Conservation (phyloP, 805 yeast genomes). For the Candida ficus region DNA sequence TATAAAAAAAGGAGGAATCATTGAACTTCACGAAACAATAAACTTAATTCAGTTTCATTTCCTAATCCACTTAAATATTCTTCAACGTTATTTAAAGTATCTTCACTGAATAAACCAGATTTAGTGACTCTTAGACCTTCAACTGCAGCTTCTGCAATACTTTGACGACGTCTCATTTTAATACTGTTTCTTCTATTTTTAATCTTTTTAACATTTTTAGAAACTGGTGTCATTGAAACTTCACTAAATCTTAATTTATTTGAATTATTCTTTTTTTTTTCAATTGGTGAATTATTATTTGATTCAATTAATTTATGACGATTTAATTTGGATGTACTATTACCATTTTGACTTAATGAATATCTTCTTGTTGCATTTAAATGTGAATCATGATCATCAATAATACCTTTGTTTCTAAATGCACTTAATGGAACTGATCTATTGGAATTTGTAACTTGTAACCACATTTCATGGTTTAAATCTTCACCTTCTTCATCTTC, state of each 20-base stretch:
- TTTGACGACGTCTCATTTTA: constrained; percentile 51
- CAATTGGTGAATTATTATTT: not conserved
- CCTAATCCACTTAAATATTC: constrained; percentile 55
- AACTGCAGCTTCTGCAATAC: constrained; percentile 67
- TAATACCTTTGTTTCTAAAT: constrained; percentile 73
- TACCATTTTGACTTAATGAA: constrained; percentile 7
- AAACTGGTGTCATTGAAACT: constrained; percentile 17
- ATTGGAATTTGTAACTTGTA: constrained; percentile 31
- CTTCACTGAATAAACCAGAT: constrained; percentile 72
- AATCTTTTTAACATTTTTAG: constrained; percentile 12
- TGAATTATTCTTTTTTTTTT: constrained; percentile 7
- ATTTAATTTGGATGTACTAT: not conserved
- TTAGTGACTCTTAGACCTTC: constrained; percentile 74
- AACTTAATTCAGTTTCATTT: constrained; percentile 34
- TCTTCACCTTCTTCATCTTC: constrained; percentile 61
- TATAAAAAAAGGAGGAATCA: not conserved
- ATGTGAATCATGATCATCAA: constrained; percentile 25
- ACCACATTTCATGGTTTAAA: constrained; percentile 30
- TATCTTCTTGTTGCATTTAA: constrained; percentile 24
- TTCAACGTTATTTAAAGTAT: constrained; percentile 69
- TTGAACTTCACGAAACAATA: constrained; percentile 28
- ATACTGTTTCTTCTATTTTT: constrained; percentile 21
- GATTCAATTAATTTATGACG: not conserved
- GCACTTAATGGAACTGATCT: constrained; percentile 80
- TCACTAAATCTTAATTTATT: constrained; percentile 15